Percentiles rank a stretch among this genome's conserved stretches.
These are phyloP conservation scores for Nemania sp. DNA, from an alignment of 2,329 filamentous ascomycete genomes.

Conservation along the genomic window DNA sequence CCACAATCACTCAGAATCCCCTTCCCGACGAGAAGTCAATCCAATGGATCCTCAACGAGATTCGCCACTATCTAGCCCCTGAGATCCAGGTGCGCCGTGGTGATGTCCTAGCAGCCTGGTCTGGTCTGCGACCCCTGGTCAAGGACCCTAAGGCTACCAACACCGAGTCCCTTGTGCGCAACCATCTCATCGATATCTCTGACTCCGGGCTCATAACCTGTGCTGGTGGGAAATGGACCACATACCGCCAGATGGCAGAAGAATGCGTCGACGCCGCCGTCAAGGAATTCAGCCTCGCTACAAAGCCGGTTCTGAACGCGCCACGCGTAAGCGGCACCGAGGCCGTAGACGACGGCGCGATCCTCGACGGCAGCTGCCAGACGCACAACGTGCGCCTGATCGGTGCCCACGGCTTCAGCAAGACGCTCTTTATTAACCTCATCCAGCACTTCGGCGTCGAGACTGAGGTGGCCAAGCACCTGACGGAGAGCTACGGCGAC, in stretches of 20 bases:
- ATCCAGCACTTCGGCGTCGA: slow-evolving; percentile 94
- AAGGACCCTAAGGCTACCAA: slow-evolving; percentile 87
- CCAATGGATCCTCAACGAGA: slow-evolving; percentile 87
- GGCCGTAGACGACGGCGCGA: slow-evolving; percentile 76
- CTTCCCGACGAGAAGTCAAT: slow-evolving; percentile 86
- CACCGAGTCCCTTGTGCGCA: slow-evolving; percentile 88
- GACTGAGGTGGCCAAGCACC: slow-evolving; percentile 90
- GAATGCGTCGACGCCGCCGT: slow-evolving; percentile 87
- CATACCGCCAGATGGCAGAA: slow-evolving; percentile 92
- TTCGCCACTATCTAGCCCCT: slow-evolving; percentile 82
- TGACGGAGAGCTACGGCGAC: slow-evolving; percentile 89
- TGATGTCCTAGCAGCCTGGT: slow-evolving; percentile 92
- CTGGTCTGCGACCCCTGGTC: slow-evolving; percentile 86
- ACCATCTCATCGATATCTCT: slow-evolving; percentile 86
- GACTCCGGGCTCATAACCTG: slow-evolving; percentile 84
- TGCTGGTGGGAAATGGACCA: slow-evolving; percentile 92
- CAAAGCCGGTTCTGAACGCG: slow-evolving; percentile 68
- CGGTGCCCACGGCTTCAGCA: slow-evolving; percentile 88
- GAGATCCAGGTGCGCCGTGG: slow-evolving; percentile 87
- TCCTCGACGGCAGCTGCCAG: slow-evolving; percentile 75
- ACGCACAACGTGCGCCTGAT: slow-evolving; percentile 85
- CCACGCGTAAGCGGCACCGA: slow-evolving; percentile 78
- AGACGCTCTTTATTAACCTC: slow-evolving; percentile 91
- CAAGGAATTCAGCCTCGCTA: slow-evolving; percentile 72
- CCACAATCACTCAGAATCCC: slow-evolving; percentile 77